phyloP scores from a whole-genome alignment of 495 filamentous ascomycete species.

The Daldinia grandis region DNA sequence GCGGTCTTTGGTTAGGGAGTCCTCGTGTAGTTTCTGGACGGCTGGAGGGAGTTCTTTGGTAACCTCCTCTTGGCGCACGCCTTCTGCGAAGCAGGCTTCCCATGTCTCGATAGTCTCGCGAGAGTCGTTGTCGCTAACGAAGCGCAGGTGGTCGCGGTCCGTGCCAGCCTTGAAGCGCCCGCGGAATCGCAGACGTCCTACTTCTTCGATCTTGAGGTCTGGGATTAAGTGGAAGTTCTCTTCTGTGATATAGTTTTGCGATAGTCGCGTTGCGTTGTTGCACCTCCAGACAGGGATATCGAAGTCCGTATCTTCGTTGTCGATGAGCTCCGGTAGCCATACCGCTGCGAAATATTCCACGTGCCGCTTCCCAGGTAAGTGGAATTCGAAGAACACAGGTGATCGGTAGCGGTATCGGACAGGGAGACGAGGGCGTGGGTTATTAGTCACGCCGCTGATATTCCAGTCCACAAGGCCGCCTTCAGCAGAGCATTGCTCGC shows the following conservation, averaged over 20 bases:
- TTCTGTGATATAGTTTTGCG: constrained; percentile 90
- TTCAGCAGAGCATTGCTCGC: constrained; percentile 65
- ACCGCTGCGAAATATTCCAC: constrained; percentile 78
- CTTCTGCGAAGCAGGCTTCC: constrained; percentile 88
- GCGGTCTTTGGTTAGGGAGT: constrained; percentile 76
- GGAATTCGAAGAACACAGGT: constrained; percentile 88
- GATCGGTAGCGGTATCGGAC: constrained; percentile 90
- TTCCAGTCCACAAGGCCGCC: constrained; percentile 74
- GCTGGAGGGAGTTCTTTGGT: constrained; percentile 70
- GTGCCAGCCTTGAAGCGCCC: constrained; percentile 88
- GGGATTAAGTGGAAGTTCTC: constrained; percentile 70
- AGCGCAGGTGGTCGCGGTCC: constrained; percentile 83
- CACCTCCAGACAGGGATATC: constrained; percentile 90
- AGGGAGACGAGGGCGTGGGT: constrained; percentile 71
- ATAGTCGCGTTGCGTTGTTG: constrained; percentile 72
- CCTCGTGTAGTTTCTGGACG: constrained; percentile 77
- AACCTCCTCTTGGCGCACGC: constrained; percentile 75
- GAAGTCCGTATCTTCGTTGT: constrained; percentile 77
- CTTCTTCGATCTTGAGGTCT: constrained; percentile 71
- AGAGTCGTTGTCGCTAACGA: constrained; percentile 85
- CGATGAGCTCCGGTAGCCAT: constrained; percentile 86
- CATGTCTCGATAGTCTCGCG: constrained; percentile 94
- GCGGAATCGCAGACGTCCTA: constrained; percentile 81
- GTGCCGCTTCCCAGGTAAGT: constrained; percentile 69
- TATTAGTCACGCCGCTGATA: constrained; percentile 64